These are phyloP conservation scores for Geotrichum histeridarum DNA, from an alignment of 1,139 yeast genomes.

Conservation along the genomic window DNA sequence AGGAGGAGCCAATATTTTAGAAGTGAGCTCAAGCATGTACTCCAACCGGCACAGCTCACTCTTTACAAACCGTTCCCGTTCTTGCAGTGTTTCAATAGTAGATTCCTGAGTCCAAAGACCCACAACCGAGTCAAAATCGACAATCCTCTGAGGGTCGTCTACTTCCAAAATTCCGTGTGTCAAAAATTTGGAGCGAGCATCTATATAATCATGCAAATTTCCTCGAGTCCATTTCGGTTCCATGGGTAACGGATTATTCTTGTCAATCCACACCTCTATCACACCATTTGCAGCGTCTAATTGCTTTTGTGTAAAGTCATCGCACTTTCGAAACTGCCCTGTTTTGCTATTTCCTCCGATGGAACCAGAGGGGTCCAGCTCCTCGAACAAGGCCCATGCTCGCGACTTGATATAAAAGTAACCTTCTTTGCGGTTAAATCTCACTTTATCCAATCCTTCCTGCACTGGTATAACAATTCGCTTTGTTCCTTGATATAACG, in stretches of 20 bases:
- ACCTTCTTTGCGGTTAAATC: constrained; percentile 24
- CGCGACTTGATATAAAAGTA: constrained; percentile 22
- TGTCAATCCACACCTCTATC: constrained; percentile 27
- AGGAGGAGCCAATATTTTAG: constrained; percentile 24
- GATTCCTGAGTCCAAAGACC: constrained; percentile 23
- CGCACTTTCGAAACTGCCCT: constrained; percentile 22
- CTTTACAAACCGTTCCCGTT: constrained; percentile 22
- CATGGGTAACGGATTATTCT: constrained; percentile 24
- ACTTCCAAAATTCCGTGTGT: constrained; percentile 22
- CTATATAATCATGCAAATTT: constrained; percentile 26
- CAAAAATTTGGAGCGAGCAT: constrained; percentile 25
- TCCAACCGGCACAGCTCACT: constrained; percentile 16
- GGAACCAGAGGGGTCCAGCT: constrained; percentile 10
- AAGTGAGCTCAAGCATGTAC: constrained; percentile 22
- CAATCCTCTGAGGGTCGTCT: constrained; percentile 23
- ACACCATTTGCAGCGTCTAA: constrained; percentile 21
- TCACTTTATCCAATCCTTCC: constrained; percentile 25
- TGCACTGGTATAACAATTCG: constrained; percentile 29
- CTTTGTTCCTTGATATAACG: constrained; percentile 24
- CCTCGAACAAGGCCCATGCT: constrained; percentile 29
- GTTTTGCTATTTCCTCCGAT: background rate
- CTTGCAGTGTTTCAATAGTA: constrained; percentile 17
- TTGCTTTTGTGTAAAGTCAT: constrained; percentile 25
- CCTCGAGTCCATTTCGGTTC: constrained; percentile 32
- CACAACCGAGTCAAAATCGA: constrained; percentile 21